phyloP scores from a whole-genome alignment of 805 yeast genomes.

The Candida vartiovaarae region DNA sequence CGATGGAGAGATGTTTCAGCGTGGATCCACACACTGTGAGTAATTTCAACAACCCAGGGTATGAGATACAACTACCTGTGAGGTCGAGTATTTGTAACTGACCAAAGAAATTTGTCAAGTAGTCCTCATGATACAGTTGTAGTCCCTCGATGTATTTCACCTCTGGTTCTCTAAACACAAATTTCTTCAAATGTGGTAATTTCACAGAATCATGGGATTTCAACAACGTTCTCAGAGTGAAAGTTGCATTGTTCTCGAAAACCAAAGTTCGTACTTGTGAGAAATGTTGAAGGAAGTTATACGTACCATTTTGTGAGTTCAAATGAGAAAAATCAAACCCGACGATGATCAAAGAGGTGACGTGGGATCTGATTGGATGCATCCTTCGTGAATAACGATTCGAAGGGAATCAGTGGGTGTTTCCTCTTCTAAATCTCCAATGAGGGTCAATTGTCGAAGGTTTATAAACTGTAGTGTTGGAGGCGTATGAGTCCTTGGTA shows the following conservation, averaged over 20 bases:
- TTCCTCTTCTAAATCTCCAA: constrained; percentile 15
- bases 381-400: constrained; percentile 10
- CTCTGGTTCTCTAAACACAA: constrained; percentile 16
- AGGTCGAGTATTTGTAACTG: constrained; percentile 14
- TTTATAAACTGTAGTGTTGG: constrained; percentile 2
- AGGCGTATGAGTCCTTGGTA: constrained; percentile 4
- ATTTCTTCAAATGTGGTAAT: constrained; percentile 8
- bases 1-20: constrained; percentile 14
- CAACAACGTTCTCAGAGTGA: constrained; percentile 13
- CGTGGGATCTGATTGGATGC: constrained; percentile 7
- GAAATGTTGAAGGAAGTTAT: constrained; percentile 19
- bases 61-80: constrained; percentile 21
- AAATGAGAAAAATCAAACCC: constrained; percentile 17
- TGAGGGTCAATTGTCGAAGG: constrained; percentile 9
- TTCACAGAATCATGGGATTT: constrained; percentile 14
- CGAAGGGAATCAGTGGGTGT: constrained; percentile 16
- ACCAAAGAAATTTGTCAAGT: constrained; percentile 11
- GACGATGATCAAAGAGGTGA: constrained; percentile 13
- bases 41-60: constrained; percentile 14
- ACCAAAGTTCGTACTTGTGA: constrained; percentile 11
- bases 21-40: constrained; percentile 8
- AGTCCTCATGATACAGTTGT: constrained; percentile 6
- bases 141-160: constrained; percentile 13
- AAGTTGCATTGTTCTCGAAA: constrained; percentile 18
- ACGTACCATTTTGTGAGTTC: constrained; percentile 12